Conservation (phyloP, 148 eudicot genomes). For the Chenopodium quinoa region DNA sequence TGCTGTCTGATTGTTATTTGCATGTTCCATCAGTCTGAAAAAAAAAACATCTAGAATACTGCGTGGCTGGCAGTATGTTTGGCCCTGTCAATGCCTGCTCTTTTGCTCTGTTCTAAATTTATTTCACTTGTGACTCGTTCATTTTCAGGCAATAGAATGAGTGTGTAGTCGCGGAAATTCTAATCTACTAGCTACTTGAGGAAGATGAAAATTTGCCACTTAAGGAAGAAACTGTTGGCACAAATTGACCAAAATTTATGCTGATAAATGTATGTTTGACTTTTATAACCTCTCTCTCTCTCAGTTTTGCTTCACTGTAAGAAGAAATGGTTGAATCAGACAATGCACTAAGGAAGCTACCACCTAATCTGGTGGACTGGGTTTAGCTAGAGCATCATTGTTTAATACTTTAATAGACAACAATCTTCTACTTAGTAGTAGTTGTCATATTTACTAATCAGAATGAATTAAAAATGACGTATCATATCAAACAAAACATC, state of each 20-base stretch:
- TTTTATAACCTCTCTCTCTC: neutral
- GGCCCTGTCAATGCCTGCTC: conserved; percentile 24
- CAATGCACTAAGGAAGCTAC: conserved; percentile 13
- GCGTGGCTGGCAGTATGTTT: conserved; percentile 22
- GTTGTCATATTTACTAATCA: neutral
- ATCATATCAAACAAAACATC: neutral
- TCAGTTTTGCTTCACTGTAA: neutral
- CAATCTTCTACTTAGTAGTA: neutral
- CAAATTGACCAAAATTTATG: conserved; percentile 5
- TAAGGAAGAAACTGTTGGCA: conserved; percentile 3
- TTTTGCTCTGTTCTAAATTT: neutral
- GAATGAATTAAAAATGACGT: neutral
- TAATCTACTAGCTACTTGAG: conserved; percentile 3
- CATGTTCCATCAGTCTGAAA: neutral
- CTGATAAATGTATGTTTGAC: conserved; percentile 17
- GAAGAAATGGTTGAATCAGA: conserved; percentile 15
- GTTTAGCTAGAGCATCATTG: conserved; percentile 6
- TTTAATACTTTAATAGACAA: neutral
- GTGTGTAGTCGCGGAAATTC: neutral
- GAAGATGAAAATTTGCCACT: neutral
- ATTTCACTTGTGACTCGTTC: conserved; percentile 15
- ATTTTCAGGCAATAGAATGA: conserved; percentile 9
- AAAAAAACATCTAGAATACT: conserved; percentile 12
- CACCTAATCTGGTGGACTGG: conserved; percentile 12
- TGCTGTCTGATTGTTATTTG: conserved; percentile 14